Conservation (phyloP, 306 rosid genomes). For the Pyrus bretschneideri region DNA sequence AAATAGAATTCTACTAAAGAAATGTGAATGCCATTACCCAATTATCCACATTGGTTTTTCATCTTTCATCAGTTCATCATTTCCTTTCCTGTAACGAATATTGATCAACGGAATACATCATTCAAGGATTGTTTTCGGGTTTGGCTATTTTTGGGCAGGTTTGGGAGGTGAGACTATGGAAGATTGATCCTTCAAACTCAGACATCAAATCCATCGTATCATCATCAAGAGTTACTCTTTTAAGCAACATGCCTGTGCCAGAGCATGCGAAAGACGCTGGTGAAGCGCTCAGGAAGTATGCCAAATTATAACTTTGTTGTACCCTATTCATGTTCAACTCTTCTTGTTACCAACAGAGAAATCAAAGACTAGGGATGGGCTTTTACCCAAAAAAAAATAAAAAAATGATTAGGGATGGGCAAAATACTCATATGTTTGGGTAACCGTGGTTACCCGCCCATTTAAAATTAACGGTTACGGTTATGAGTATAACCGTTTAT, state of each 20-base stretch:
- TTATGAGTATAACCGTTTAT: too few relatives aligned
- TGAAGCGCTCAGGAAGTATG: slow-evolving; percentile 40
- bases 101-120: neutral
- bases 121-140: neutral
- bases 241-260: slow-evolving; percentile 68
- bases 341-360: neutral
- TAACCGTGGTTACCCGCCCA: too few relatives aligned
- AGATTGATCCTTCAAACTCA: slow-evolving; percentile 53
- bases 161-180: slow-evolving; percentile 74
- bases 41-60: neutral
- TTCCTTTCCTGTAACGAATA: neutral
- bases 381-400: too few relatives aligned
- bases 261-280: slow-evolving; percentile 51
- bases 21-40: neutral
- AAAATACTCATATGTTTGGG: too few relatives aligned
- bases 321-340: neutral
- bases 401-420: too few relatives aligned
- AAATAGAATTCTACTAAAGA: neutral
- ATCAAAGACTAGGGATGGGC: too few relatives aligned
- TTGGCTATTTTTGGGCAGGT: slow-evolving; percentile 30
- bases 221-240: slow-evolving; percentile 66
- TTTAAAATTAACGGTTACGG: too few relatives aligned
- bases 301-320: neutral
- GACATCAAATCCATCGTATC: slow-evolving; percentile 41
- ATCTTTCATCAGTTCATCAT: neutral